Conservation (phyloP, 2,329 filamentous ascomycete genomes). For the Monilinia vaccinii-corymbosi region DNA sequence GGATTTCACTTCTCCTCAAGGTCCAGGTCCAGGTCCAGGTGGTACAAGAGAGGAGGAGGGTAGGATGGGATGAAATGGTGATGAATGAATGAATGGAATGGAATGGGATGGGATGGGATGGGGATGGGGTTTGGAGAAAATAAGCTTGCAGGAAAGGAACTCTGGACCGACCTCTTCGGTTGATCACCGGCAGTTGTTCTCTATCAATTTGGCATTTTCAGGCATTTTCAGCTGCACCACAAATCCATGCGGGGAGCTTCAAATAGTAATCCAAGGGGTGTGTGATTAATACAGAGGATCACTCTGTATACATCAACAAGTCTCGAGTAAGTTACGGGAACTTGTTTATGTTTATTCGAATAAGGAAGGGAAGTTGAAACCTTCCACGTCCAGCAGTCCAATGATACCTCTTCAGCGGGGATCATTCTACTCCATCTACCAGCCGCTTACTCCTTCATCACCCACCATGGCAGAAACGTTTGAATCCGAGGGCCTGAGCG, state of each 20-base stretch:
- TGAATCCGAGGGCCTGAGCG: conserved; percentile 5
- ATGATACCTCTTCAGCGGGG: not conserved
- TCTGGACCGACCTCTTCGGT: not conserved
- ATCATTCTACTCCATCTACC: conserved; percentile 1
- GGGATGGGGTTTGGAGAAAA: not conserved
- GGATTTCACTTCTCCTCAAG: not conserved
- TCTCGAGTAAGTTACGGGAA: not conserved
- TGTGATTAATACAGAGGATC: not conserved
- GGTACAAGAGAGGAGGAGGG: not conserved
- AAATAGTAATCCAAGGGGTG: not conserved
- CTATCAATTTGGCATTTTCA: not conserved
- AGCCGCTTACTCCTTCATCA: conserved; percentile 6
- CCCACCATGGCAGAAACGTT: not conserved
- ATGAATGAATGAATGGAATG: not conserved
- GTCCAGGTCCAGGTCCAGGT: too few relatives aligned
- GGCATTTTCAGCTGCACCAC: not conserved
- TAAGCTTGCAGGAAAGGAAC: not conserved
- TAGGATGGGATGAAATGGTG: not conserved
- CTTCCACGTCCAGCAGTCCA: not conserved
- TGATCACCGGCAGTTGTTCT: not conserved
- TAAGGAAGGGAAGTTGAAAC: conserved; percentile 6
- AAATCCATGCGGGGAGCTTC: not conserved
- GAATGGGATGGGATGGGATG: not conserved
- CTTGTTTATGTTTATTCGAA: not conserved
- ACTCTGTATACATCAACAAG: too few relatives aligned